Base-by-base conservation (phyloP, 768 basidiomycete genomes). In the Leccinum variicolor region DNA sequence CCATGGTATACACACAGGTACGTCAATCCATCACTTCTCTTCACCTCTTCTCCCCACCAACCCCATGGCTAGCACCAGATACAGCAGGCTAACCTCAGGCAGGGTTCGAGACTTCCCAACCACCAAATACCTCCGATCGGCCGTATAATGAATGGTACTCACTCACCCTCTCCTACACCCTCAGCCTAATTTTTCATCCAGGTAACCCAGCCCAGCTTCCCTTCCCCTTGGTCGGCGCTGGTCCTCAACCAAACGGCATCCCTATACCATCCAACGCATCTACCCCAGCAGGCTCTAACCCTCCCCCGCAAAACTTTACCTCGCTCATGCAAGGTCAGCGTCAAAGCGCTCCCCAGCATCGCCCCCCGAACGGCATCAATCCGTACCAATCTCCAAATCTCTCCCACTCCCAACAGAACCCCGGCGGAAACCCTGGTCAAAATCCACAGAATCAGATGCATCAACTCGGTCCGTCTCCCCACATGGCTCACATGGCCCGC, bases 1-100 rank as follows among this genome's bases (percentile, higher is more conserved):
- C 87, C 23, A 62, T 90, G 69, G 57, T 85, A 34, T 91, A 90
- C 68, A 84, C 81, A 0, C 84, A 87, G 75, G 89, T 89, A 62
- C 54, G 83, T 74, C 25, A 34, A 11, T 33, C 31, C 36, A 9
- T 31, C 46, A 5, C 21, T 49, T n/a, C n/a, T 55, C 57, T 43
- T 34, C 31, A 25, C 53, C 36, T 53, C 51, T 33, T 50, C 31
- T 54, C 54, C 43, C 58, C 53, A 41, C 69, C 65, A 28, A 64
- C 58, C 45, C 51, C 25, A 59, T 47, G 21, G 25, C 47, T 62
- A 76, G 76, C 73, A 79, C 63, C 77, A 79, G 50, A 59, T 72
- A 6, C 68, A 72, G 34, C 69, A 69, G 57, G 54, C 69, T 26
- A 62, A 66, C 46, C 67, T 75, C 57, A 71, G 76, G 46, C 75